These are phyloP conservation scores for Kalanchoe fedtschenkoi DNA, from an alignment of 164 flowering plant species.

Conservation along the genomic window DNA sequence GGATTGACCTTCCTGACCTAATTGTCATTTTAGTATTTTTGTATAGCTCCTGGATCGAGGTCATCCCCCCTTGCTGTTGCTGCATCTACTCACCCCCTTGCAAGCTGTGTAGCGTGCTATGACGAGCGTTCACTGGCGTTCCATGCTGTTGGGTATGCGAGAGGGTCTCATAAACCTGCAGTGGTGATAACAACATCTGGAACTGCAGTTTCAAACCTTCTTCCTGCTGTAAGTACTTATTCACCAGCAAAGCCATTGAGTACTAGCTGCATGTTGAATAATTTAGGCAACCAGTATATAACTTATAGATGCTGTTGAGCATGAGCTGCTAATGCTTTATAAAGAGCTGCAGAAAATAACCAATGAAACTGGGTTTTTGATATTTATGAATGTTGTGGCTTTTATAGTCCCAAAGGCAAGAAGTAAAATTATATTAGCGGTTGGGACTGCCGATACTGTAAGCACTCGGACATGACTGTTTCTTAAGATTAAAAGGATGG, in stretches of 20 bases:
- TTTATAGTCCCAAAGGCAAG: neutral
- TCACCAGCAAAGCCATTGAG: too few relatives aligned
- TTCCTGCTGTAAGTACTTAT: slow-evolving; percentile 75
- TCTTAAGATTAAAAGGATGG: neutral
- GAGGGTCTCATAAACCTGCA: slow-evolving; percentile 75
- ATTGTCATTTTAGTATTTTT: slow-evolving; percentile 63
- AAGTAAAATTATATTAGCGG: neutral
- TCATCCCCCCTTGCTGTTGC: slow-evolving; percentile 93
- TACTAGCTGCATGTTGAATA: too few relatives aligned
- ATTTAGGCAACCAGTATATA: neutral
- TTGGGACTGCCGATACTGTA: neutral
- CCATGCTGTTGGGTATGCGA: slow-evolving; percentile 91
- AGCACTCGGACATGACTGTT: neutral
- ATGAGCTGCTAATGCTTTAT: neutral
- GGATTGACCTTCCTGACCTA: slow-evolving; percentile 21
- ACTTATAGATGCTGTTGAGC: neutral
- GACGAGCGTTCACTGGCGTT: slow-evolving; percentile 93
- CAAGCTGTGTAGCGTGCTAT: slow-evolving; percentile 67
- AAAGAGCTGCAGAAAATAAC: neutral
- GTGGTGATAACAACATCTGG: slow-evolving; percentile 91
- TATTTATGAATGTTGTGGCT: neutral
- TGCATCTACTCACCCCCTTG: slow-evolving; percentile 64
- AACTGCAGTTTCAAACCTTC: slow-evolving; percentile 97
- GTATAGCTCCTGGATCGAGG: slow-evolving; percentile 97
- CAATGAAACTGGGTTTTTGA: neutral